phyloP scores from a whole-genome alignment of 2,329 filamentous ascomycete species.

The Curvularia lunata region DNA sequence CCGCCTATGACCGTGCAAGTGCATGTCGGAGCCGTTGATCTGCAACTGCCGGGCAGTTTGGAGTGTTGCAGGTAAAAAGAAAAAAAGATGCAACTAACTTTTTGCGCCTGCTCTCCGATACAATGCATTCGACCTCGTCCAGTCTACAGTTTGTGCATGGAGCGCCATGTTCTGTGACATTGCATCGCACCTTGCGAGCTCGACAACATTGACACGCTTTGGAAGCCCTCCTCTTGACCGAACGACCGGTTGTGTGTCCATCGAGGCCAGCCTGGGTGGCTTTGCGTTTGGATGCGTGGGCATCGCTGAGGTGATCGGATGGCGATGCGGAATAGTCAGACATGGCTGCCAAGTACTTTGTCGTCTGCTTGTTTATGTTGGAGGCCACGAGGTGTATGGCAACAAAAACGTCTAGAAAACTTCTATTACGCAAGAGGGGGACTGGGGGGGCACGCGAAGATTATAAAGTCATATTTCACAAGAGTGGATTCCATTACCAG shows the following conservation, averaged over 20 bases:
- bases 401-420: slow-evolving; percentile 17
- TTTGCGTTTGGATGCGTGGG: slow-evolving; percentile 62
- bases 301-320: slow-evolving; percentile 41
- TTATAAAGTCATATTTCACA: slow-evolving; percentile 45
- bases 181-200: slow-evolving; percentile 88
- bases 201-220: slow-evolving; percentile 90
- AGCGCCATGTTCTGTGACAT: slow-evolving; percentile 84
- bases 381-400: slow-evolving; percentile 19
- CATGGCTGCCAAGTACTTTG: slow-evolving; percentile 35
- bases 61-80: slow-evolving; percentile 28
- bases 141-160: slow-evolving; percentile 88
- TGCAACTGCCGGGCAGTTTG: slow-evolving; percentile 23
- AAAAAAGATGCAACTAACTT: slow-evolving; percentile 65
- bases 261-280: slow-evolving; percentile 63
- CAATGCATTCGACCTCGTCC: slow-evolving; percentile 76
- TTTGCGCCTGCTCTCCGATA: slow-evolving; percentile 77
- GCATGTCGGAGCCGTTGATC: slow-evolving; percentile 12
- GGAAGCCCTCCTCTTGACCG: slow-evolving; percentile 83
- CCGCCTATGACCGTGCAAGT: slow-evolving; percentile 19
- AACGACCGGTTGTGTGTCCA: slow-evolving; percentile 55
- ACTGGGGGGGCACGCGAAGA: slow-evolving; percentile 30
- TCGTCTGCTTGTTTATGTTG: slow-evolving; percentile 19
- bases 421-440: slow-evolving; percentile 32
- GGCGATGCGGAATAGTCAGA: slow-evolving; percentile 48
- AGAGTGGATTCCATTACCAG: slow-evolving; percentile 40